These are phyloP conservation scores for Naganishia vishniacii DNA, from an alignment of 768 basidiomycete species.

Conservation along the genomic window DNA sequence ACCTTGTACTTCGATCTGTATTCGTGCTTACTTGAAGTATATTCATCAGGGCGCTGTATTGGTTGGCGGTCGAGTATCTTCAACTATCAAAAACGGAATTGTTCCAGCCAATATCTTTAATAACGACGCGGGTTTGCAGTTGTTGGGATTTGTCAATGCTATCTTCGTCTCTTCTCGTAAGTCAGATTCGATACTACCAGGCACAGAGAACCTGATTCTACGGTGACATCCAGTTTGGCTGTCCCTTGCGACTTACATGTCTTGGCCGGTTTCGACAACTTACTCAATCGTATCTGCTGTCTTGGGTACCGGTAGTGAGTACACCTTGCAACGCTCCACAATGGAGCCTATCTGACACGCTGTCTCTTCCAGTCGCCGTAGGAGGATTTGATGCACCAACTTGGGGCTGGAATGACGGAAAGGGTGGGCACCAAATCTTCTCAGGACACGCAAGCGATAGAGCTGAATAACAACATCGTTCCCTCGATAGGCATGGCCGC, in stretches of 20 bases:
- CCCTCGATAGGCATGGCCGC: constrained; percentile 40
- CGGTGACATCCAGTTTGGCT: constrained; percentile 1
- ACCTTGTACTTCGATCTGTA: neutral
- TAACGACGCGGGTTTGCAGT: constrained; percentile 49
- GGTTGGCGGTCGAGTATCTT: constrained; percentile 49
- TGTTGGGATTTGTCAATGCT: constrained; percentile 51
- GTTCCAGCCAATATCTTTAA: constrained; percentile 37
- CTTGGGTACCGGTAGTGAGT: constrained; percentile 48
- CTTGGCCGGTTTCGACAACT: constrained; percentile 52
- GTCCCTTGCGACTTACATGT: constrained; percentile 48
- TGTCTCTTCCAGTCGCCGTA: constrained; percentile 35
- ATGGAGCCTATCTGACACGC: neutral
- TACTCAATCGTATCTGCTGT: constrained; percentile 52
- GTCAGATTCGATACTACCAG: neutral
- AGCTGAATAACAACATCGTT: too few species aligned
- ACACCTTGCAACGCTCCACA: too few species aligned
- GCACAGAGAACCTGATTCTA: neutral
- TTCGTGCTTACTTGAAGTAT: neutral
- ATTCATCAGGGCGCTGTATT: constrained; percentile 45
- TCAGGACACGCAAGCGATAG: too few species aligned
- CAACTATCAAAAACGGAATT: constrained; percentile 51
- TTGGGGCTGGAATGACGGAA: constrained; percentile 52
- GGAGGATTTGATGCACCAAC: constrained; percentile 47
- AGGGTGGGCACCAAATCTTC: too few species aligned
- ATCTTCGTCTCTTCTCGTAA: constrained; percentile 40